Base-by-base conservation (phyloP, 75 land plant species). In the Selaginella tamariscina region DNA sequence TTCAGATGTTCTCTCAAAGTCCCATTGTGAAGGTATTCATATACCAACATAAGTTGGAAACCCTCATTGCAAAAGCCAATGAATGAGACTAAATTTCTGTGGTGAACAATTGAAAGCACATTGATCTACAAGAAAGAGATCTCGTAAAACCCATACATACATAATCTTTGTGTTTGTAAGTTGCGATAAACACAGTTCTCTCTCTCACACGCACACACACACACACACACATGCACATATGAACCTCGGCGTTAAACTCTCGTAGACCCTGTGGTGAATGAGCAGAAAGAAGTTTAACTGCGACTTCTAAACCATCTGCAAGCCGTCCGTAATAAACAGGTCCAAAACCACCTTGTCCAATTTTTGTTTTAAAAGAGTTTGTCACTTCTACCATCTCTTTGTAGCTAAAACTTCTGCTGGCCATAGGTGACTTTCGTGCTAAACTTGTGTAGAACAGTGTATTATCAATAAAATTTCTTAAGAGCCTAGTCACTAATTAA, bases 41-140 rank as follows among this genome's bases (percentile, higher is more conserved):
- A 71, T 20, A 64, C 29, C 69, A 71, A 29, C 44, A 71, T 62
- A 11, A 30, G 32, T 20, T 71, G 54, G 21, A 27, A 33, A 1
- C 68, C 67, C 22, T 64, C 68, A 26, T 71, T 32, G 27, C 69
- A 71, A 32, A 30, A 71, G 11, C 72, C 72, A 18, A 71, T 59
- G 13, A 71, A 28, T 8, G 72, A 32, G 31, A 64, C 72, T 1
- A 71, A 33, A 32, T 71, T 71, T 27, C 56, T 62, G 27, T 71
- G 72, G 24, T 65, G 70, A 1, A 71, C 70, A 11, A 65, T 29
- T 29, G 72, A 65, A 5, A 64, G 27, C 18, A 71, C 49, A 24
- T 62, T 29, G 32, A 71, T 31, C 72, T 71, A 39, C n/a, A n/a
- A n/a, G n/a, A n/a, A n/a, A n/a, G n/a, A n/a, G 0, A 9, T 2